Evolutionary conservation across 768 basidiomycete genomes (phyloP), one percentile per base, ranked within the genome.

Genomic region (Leucocoprinus leucothites): DNA sequence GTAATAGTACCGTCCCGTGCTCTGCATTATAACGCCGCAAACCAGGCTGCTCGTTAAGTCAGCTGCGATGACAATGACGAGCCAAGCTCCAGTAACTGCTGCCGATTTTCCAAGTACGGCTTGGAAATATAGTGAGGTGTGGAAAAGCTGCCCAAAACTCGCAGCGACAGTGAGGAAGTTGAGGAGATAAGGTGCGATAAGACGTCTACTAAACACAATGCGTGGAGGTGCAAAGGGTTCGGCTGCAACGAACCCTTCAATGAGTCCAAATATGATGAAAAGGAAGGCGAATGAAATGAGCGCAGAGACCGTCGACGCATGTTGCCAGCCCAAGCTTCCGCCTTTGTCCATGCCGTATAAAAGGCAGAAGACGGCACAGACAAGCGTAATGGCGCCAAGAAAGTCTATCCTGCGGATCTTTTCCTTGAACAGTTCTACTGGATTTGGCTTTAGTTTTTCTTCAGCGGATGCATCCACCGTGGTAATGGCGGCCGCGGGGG

Each of bases 341-440:
- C 79, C 81, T 16, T 75, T 68, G 60, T 86, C 84, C 11, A 86
- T 69, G 1, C 74, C 82, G 50, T 82, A 71, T 38, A 88, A 76
- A 2, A 88, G 72, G 60, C 72, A 70, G 65, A 82, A 81, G 22
- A 85, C 70, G 18, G 81, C 68, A n/a, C 77, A 51, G 24, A 87
- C 76, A 38, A 87, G 79, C 6, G 75, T 70, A 38, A 77, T 42
- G 1, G 85, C 82, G 13, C 86, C 86, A 3, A 68, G 67, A 58
- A 85, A 85, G 68, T 88, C 86, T 55, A 88, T 71, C 16, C 85
- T 77, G 56, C 74, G 76, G 50, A 87, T 66, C 56, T 85, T 86
- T 3, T 68, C 71, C 4, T 61, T 63, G 59, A 86, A 73, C 16
- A 9, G 16, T n/a, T 38, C 38, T 13, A 38, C 38, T 38, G 7